phyloP scores from a whole-genome alignment of 2,329 filamentous ascomycete species.

The Phialophora macrospora region DNA sequence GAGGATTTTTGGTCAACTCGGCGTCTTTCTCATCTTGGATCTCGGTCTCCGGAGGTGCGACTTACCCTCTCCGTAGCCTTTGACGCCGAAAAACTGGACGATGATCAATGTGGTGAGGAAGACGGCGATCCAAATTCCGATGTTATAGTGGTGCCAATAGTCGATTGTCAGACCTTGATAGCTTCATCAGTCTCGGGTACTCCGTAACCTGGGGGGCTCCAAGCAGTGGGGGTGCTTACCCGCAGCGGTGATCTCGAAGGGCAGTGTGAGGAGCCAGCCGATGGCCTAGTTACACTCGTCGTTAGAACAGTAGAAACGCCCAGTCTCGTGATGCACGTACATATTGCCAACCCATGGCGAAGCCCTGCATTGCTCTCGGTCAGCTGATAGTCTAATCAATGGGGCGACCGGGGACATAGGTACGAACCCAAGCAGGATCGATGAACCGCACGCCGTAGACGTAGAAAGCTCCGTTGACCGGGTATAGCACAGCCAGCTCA shows the following conservation, averaged over 20 bases:
- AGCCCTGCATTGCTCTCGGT: slow-evolving; percentile 52
- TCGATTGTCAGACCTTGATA: slow-evolving; percentile 21
- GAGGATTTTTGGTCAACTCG: not conserved
- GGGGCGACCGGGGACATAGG: not conserved
- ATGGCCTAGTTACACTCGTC: slow-evolving; percentile 56
- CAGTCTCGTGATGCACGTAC: not conserved
- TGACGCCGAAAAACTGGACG: slow-evolving; percentile 88
- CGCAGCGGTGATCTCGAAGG: slow-evolving; percentile 84
- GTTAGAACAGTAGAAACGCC: not conserved
- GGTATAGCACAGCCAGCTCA: slow-evolving; percentile 87
- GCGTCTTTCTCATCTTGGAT: not conserved
- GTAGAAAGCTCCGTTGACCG: slow-evolving; percentile 88
- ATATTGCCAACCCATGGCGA: slow-evolving; percentile 96
- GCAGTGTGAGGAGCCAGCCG: slow-evolving; percentile 83
- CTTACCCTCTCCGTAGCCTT: slow-evolving; percentile 74
- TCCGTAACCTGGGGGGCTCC: slow-evolving; percentile 66
- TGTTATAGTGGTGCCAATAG: slow-evolving; percentile 44
- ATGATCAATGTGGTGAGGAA: slow-evolving; percentile 75
- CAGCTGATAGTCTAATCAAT: not conserved
- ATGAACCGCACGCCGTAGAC: slow-evolving; percentile 90
- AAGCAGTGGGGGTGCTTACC: slow-evolving; percentile 66
- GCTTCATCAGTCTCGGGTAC: not conserved
- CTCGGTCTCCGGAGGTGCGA: not conserved
- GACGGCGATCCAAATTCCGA: slow-evolving; percentile 78
- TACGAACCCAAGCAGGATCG: slow-evolving; percentile 79